Conservation (phyloP, 768 basidiomycete species). For the Sarcodon sp. region DNA sequence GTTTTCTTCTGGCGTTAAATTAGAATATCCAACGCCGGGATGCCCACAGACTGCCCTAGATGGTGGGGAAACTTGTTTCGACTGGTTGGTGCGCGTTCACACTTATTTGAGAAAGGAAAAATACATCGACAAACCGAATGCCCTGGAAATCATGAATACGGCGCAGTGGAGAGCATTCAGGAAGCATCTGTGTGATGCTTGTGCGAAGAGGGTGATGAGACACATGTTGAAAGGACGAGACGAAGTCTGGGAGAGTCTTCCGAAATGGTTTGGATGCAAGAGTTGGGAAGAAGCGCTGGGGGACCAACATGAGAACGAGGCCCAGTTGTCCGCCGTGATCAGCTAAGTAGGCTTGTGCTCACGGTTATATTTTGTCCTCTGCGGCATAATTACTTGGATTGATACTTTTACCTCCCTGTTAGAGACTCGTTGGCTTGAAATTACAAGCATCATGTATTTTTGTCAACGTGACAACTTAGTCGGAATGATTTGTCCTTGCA, state of each 20-base stretch:
- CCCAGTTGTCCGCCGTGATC: too few relatives aligned
- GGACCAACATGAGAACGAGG: neutral
- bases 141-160: neutral
- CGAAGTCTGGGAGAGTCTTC: neutral
- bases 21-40: neutral
- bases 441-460: too few relatives aligned
- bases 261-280: neutral
- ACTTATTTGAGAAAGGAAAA: neutral
- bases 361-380: too few relatives aligned
- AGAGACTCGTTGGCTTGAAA: too few relatives aligned
- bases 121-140: neutral
- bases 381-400: too few relatives aligned
- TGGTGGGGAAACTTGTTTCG: neutral
- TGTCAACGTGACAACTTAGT: too few relatives aligned
- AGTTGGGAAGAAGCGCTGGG: neutral
- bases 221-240: neutral
- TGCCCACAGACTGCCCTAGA: neutral
- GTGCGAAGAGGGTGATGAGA: neutral
- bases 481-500: too few relatives aligned
- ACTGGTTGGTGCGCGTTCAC: neutral
- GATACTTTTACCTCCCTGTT: too few relatives aligned
- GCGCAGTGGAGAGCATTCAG: neutral
- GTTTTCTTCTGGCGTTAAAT: neutral
- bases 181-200: neutral
- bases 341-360: too few relatives aligned